Evolutionary conservation across 306 rosid genomes (phyloP), one percentile per base, ranked within the genome.

Genomic region (Vachellia collinsii): DNA sequence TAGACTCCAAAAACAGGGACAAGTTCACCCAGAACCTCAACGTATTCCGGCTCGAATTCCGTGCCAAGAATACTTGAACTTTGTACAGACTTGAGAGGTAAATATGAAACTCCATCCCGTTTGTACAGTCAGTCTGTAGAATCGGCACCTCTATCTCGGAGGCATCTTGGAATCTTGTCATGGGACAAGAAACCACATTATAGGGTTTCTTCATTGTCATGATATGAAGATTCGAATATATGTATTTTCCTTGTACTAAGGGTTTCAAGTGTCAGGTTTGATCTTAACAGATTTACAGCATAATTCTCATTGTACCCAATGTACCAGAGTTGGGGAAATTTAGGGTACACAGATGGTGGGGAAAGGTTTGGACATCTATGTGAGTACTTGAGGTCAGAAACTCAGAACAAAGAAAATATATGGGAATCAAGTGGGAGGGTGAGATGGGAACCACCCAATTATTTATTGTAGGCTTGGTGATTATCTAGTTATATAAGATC

Each of bases 1-100:
- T 87, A 54, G 90, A 87, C 72, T 82, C 90, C 5, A 87, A 85
- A 65, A 87, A 85, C 81, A 85, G 90, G 87, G 90, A 87, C 77
- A 87, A 66, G 75, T 87, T 87, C 80, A 87, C 88, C 59, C 90
- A 87, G 58, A 87, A 87, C 76, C 88, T 87, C 67, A 87, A 86
- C 58, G 38, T 84, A 67, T 84, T 87, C 58, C 80, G 86, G 72
- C 85, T 79, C 36, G 87, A 87, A 36, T 87, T 87, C 62, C 88
- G 90, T 73, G 87, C 88, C 83, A 87, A 87, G 85, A 87, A 74
- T 87, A 79, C 82, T 72, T 79, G 53, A 64, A 50, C 64, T 14
- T 53, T 56, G 70, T 76, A 12, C 69, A 8, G 25, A 20, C 63
- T 20, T 2, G 79, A 73, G 68, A 73, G 68, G 59, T 39, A 38